phyloP scores from a whole-genome alignment of 495 filamentous ascomycete genomes.

The Penicillium antarcticum region DNA sequence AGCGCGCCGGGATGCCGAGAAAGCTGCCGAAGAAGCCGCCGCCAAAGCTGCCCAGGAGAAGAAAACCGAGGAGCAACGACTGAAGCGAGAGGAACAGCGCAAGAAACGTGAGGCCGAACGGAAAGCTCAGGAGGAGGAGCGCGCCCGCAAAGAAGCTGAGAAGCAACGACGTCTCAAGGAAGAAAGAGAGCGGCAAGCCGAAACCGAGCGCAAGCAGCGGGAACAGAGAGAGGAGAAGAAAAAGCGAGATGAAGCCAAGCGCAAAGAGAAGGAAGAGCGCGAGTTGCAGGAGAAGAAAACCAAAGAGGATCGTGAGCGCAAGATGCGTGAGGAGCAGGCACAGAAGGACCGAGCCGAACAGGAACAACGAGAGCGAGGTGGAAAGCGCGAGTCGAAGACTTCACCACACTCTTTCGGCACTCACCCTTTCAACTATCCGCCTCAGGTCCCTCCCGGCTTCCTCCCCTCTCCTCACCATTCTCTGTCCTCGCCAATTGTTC shows the following conservation, averaged over 20 bases:
- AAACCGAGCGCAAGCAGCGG: constrained; percentile 67
- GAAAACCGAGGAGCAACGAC: constrained; percentile 73
- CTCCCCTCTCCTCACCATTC: constrained; percentile 75
- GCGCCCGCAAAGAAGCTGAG: constrained; percentile 72
- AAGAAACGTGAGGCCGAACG: constrained; percentile 92
- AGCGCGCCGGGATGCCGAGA: constrained; percentile 79
- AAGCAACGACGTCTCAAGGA: constrained; percentile 75
- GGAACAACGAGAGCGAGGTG: constrained; percentile 42
- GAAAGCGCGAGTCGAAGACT: constrained; percentile 51
- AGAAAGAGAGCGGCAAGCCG: constrained; percentile 76
- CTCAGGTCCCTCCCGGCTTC: constrained; percentile 33
- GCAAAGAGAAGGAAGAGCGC: constrained; percentile 70
- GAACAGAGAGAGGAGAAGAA: constrained; percentile 76
- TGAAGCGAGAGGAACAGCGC: constrained; percentile 81
- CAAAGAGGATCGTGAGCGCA: constrained; percentile 66
- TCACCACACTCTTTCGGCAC: constrained; percentile 38
- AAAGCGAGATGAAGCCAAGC: constrained; percentile 57
- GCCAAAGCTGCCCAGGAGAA: constrained; percentile 71
- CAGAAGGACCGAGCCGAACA: constrained; percentile 51
- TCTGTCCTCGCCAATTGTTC: constrained; percentile 73
- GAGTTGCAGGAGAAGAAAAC: constrained; percentile 66
- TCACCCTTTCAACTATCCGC: constrained; percentile 51
- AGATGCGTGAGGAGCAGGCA: constrained; percentile 59
- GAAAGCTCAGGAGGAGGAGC: constrained; percentile 85
- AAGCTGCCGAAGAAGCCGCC: constrained; percentile 84